Conservation (phyloP, 2,329 filamentous ascomycete species). For the Atkinsonella hypoxylon region DNA sequence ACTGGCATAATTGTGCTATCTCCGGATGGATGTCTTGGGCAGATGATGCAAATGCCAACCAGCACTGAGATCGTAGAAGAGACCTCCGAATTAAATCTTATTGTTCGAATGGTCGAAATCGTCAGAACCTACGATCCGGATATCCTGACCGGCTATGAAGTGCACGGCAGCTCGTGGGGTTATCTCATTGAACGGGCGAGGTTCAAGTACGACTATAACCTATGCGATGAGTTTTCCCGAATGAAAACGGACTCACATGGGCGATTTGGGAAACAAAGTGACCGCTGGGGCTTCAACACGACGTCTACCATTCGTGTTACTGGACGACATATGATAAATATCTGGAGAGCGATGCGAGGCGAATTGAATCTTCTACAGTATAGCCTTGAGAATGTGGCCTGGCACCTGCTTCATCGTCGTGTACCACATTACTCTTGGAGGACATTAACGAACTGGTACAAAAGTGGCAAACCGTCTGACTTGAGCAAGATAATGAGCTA, state of each 20-base stretch:
- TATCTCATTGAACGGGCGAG: conserved; percentile 86
- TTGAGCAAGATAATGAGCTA: conserved; percentile 67
- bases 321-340: conserved; percentile 89
- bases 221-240: conserved; percentile 84
- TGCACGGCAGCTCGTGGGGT: conserved; percentile 89
- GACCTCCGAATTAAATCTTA: conserved; percentile 67
- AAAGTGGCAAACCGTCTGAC: conserved; percentile 53
- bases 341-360: conserved; percentile 92
- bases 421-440: conserved; percentile 79
- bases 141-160: conserved; percentile 87
- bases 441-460: conserved; percentile 74
- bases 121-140: conserved; percentile 80
- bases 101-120: conserved; percentile 77
- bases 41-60: conserved; percentile 50
- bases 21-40: conserved; percentile 43
- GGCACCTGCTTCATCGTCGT: conserved; percentile 75
- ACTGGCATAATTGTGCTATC: conserved; percentile 65
- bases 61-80: conserved; percentile 60
- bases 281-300: conserved; percentile 88
- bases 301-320: conserved; percentile 89
- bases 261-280: conserved; percentile 72
- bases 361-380: conserved; percentile 89
- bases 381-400: conserved; percentile 90
- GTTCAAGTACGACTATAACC: conserved; percentile 75
- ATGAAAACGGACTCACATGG: conserved; percentile 77